phyloP scores from a whole-genome alignment of 2,329 filamentous ascomycete genomes.

The Bipolaris gigantea region DNA sequence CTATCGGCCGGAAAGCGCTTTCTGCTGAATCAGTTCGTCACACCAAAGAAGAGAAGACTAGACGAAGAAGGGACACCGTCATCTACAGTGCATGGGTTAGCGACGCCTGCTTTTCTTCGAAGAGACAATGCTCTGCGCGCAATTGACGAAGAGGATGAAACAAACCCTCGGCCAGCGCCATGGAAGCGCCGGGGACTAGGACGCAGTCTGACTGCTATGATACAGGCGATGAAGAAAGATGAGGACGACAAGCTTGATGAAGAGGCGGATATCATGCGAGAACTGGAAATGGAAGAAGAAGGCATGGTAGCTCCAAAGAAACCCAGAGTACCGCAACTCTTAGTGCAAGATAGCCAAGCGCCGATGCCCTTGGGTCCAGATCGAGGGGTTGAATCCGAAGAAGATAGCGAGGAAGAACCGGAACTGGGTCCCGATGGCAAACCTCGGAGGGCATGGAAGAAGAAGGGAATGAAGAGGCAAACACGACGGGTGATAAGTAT shows the following conservation, averaged over 20 bases:
- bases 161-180: conserved; percentile 40
- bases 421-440: conserved; percentile 58
- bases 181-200: conserved; percentile 56
- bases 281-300: conserved; percentile 60
- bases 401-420: conserved; percentile 55
- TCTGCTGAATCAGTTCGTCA: conserved; percentile 65
- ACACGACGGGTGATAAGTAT: conserved; percentile 66
- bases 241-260: conserved; percentile 60
- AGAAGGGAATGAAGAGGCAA: conserved; percentile 80
- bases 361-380: conserved; percentile 52
- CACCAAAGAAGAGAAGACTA: conserved; percentile 55
- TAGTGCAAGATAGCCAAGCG: conserved; percentile 50
- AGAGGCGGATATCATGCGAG: conserved; percentile 72
- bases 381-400: conserved; percentile 57
- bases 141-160: conserved; percentile 58
- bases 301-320: conserved; percentile 30
- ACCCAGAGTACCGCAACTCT: conserved; percentile 35
- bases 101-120: conserved; percentile 72
- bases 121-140: conserved; percentile 55
- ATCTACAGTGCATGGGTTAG: conserved; percentile 51
- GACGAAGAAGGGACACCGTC: conserved; percentile 45
- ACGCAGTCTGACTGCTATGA: conserved; percentile 72
- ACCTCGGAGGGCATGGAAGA: conserved; percentile 70
- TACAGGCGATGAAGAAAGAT: conserved; percentile 68
- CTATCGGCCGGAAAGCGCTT: conserved; percentile 62